Conservation (phyloP, 805 yeast genomes). For the Candida sanyiensis region DNA sequence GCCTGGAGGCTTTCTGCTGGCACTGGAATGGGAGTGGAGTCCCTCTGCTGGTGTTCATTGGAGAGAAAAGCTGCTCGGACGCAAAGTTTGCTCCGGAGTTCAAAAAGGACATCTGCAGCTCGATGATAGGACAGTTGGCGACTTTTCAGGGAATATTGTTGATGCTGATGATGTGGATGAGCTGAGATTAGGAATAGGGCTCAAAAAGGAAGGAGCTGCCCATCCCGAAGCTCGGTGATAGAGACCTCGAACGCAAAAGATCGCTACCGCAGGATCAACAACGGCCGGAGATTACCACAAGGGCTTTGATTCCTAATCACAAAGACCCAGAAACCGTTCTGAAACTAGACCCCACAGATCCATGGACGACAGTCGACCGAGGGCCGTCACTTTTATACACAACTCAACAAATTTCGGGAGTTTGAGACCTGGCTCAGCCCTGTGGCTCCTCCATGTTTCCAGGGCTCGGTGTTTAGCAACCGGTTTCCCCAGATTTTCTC, state of each 20-base stretch:
- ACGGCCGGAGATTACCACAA: slow-evolving; percentile 1
- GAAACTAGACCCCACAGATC: neutral
- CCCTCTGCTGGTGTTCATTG: no score
- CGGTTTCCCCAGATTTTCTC: slow-evolving; percentile 1
- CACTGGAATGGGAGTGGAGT: no score
- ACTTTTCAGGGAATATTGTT: no score
- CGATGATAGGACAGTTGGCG: no score
- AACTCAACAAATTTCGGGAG: neutral
- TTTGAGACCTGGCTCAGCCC: neutral
- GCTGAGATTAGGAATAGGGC: no score
- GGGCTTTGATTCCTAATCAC: neutral
- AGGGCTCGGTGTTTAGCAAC: slow-evolving; percentile 1
- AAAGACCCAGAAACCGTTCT: neutral
- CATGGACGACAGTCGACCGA: slow-evolving; percentile 4
- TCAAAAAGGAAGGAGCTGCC: no score
- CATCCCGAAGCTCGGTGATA: slow-evolving; percentile 1
- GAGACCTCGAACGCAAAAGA: no score
- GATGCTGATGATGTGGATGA: no score
- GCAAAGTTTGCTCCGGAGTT: no score
- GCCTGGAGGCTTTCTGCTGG: no score
- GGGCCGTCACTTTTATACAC: neutral
- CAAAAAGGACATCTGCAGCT: no score
- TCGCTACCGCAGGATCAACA: neutral
- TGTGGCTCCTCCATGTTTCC: neutral
- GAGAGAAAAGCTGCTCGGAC: no score